Evolutionary conservation across 208 protist species (phyloP).

Genomic region (Crithidia expoeki): DNA sequence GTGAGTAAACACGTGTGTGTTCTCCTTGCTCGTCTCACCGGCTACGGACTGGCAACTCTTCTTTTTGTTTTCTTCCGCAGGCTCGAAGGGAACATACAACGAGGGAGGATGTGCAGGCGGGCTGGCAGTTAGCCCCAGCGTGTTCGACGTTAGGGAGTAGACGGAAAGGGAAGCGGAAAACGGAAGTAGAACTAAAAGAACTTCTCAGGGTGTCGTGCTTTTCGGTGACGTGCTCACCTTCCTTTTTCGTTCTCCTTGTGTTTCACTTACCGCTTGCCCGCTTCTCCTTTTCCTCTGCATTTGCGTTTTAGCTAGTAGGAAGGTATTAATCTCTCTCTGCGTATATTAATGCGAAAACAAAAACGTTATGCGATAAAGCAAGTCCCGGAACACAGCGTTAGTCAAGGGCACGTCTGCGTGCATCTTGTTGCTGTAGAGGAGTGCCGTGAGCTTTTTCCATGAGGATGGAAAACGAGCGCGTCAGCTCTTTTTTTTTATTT

Average conservation of each 20-base stretch:
- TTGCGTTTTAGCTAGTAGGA: constrained; percentile 20
- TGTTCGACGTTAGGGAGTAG: constrained; percentile 7
- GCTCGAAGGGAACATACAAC: background rate
- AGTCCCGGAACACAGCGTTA: too few relatives aligned
- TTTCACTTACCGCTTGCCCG: background rate
- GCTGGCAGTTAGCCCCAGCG: background rate
- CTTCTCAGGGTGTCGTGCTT: too few relatives aligned
- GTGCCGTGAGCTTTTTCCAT: too few relatives aligned
- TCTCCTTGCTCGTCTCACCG: too few relatives aligned
- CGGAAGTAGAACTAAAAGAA: too few relatives aligned
- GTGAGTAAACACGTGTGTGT: background rate
- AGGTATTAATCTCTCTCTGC: constrained; percentile 8
- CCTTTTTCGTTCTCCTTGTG: background rate
- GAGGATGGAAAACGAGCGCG: too few relatives aligned
- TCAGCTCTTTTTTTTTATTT: background rate
- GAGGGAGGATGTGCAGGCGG: background rate
- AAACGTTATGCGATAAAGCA: too few relatives aligned
- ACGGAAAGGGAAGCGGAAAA: background rate
- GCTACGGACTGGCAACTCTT: background rate
- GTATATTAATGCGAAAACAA: constrained; percentile 5
- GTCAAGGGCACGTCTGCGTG: too few relatives aligned
- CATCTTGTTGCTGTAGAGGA: background rate
- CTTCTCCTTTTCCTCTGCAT: constrained; percentile 11
- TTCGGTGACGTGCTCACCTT: background rate
- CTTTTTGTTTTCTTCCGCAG: background rate